A percentile compares a stretch with the other conserved stretches of the same genome.
Conservation (phyloP, 805 yeast genomes). For the Jamesozyma piceae region DNA sequence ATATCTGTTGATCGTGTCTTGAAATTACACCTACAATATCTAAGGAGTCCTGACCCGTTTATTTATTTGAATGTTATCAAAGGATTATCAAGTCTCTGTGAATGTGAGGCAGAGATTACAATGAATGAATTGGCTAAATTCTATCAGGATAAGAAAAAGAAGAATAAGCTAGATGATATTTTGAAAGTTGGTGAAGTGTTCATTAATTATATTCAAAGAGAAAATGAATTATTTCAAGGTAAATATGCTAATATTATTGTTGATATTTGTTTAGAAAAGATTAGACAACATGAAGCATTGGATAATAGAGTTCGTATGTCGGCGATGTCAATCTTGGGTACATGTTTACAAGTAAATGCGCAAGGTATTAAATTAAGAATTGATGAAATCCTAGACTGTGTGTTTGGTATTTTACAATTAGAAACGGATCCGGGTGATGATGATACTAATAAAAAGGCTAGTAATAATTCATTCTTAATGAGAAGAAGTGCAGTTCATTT, state of each 20-base stretch:
- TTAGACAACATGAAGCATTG: constrained; percentile 27
- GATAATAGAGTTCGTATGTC: constrained; percentile 74
- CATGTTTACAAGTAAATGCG: constrained; percentile 52
- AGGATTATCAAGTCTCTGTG: constrained; percentile 58
- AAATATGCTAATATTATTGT: constrained; percentile 36
- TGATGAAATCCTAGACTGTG: constrained; percentile 59
- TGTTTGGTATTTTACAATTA: constrained; percentile 61
- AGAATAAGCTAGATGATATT: constrained; percentile 49
- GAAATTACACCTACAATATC: constrained; percentile 50
- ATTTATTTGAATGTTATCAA: constrained; percentile 78
- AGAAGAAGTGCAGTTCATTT: constrained; percentile 69
- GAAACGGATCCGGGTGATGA: constrained; percentile 30
- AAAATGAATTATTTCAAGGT: constrained; percentile 43
- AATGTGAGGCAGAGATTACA: constrained; percentile 32
- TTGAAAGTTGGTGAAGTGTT: constrained; percentile 78
- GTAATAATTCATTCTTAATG: constrained; percentile 35
- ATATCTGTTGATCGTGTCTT: constrained; percentile 47
- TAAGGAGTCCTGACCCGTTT: constrained; percentile 77
- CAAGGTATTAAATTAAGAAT: constrained; percentile 40
- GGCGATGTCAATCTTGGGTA: constrained; percentile 76
- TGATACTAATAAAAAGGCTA: constrained; percentile 13
- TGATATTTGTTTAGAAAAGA: constrained; percentile 34
- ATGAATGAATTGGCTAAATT: constrained; percentile 32
- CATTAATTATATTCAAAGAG: constrained; percentile 43
- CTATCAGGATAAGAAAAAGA: constrained; percentile 30